A percentile compares a stretch with the other conserved stretches of the same genome.
Evolutionary conservation across 805 yeast species (phyloP).

Genomic region (Yarrowia divulgata): DNA sequence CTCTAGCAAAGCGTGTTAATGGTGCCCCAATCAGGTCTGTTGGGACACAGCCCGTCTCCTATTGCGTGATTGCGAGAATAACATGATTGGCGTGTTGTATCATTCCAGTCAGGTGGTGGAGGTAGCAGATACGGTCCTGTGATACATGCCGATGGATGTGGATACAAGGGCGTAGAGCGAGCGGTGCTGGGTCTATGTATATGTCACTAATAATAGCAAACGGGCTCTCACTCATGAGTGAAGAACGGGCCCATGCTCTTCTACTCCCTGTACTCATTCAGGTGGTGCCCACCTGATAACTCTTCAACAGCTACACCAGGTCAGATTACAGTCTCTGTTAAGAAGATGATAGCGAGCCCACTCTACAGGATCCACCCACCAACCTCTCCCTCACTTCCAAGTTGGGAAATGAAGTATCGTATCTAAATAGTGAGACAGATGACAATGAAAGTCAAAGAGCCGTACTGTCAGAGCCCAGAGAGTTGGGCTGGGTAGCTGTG

Average conservation of each 20-base stretch:
- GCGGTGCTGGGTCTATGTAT: no score
- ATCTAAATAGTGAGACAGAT: constrained; percentile 5
- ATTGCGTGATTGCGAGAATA: constrained; percentile 8
- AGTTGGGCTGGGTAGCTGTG: neutral
- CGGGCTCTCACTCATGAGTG: no score
- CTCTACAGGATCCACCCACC: no score
- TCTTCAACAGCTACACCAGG: no score
- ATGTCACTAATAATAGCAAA: no score
- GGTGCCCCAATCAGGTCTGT: neutral
- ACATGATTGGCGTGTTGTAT: neutral
- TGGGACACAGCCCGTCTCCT: constrained; percentile 8
- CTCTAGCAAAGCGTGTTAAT: neutral
- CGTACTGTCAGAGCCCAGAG: neutral
- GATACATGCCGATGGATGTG: no score
- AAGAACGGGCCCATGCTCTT: no score
- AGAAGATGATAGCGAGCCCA: no score
- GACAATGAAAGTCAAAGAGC: constrained; percentile 13
- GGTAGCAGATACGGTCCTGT: neutral
- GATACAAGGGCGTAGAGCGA: no score
- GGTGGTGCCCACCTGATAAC: no score
- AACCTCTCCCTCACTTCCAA: neutral
- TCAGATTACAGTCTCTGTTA: no score
- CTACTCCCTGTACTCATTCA: no score
- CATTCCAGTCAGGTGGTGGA: neutral
- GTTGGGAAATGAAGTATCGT: neutral